Percentiles rank a stretch among this genome's conserved stretches.
phyloP scores from a whole-genome alignment of 75 land plant species.

The Sequoia sempervirens region DNA sequence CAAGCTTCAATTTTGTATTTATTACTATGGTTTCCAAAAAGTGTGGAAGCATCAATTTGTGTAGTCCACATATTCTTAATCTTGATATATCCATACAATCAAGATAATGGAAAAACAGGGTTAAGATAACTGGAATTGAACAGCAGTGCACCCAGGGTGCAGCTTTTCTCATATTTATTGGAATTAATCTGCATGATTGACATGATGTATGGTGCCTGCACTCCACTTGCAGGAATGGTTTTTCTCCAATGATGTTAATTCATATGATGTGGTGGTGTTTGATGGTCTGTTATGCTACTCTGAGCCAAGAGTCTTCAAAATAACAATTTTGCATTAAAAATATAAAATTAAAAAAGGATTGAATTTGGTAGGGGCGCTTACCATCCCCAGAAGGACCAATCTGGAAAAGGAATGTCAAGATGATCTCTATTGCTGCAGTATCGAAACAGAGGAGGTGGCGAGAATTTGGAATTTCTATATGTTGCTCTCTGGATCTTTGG shows the following conservation, averaged over 20 bases:
- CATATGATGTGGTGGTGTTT: background rate
- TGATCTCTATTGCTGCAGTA: slow-evolving; percentile 54
- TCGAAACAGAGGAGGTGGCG: slow-evolving; percentile 67
- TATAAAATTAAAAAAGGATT: background rate
- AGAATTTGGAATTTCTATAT: background rate
- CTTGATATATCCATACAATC: background rate
- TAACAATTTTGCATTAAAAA: background rate
- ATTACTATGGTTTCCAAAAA: background rate
- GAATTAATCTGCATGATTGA: too few relatives aligned
- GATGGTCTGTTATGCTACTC: background rate
- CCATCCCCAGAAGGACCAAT: slow-evolving; percentile 92
- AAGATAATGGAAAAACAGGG: background rate
- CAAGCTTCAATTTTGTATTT: background rate
- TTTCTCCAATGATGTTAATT: too few relatives aligned
- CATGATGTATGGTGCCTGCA: too few relatives aligned
- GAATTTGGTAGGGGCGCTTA: slow-evolving; percentile 12
- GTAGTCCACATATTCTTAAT: background rate
- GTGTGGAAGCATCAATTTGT: background rate
- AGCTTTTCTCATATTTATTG: too few relatives aligned
- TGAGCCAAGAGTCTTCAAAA: background rate
- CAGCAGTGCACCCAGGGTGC: too few relatives aligned
- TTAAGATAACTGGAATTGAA: too few relatives aligned
- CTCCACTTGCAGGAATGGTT: too few relatives aligned
- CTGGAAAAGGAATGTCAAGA: slow-evolving; percentile 74
- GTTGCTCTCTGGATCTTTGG: slow-evolving; percentile 27